Evolutionary conservation across 1,284 basidiomycete species (phyloP), one percentile per base, ranked within the genome.

Genomic region (Rhodotorula sp.): DNA sequence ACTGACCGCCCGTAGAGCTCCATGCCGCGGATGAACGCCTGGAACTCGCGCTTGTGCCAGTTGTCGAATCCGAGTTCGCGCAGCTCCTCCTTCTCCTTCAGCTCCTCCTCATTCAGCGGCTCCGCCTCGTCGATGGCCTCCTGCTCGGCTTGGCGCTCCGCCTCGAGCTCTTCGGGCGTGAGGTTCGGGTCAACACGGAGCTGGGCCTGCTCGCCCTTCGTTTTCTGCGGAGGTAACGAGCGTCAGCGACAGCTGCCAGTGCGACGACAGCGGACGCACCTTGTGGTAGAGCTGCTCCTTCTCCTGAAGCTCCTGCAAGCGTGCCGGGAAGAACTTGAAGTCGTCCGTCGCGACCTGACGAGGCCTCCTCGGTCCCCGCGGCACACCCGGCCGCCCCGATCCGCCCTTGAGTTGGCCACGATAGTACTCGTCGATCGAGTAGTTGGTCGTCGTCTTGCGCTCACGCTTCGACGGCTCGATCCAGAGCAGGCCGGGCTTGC

Each of bases 391-490:
- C 8, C 66, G 57, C 13, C 65, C 64, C 0, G 91, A 88, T 13
- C 85, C 87, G 79, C 94, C 60, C 20, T 54, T 30, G 39, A 72
- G 59, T 29, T 64, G 54, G 49, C 71, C 74, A 48, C 67, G 67
- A 66, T 76, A 77, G 73, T 82, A 82, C 61, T 76, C 76, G 69
- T 82, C 81, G 62, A 98, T 92, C 1, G 91, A 94, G 81, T 99
- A 98, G 79, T 97, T 97, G 64, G 88, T 86, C 17, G 44, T 48
- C 27, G 17, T 24, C 82, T 97, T 98, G 64, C 95, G 88, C 81
- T 99, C 95, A 34, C 96, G 88, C 83, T 99, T 99, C 52, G 91
- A 92, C 24, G 96, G 85, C 65, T 95, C 92, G 58, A 99, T 88
- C 79, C 94, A 88, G 74, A 89, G 89, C 78, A 91, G 83, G 58